Base-by-base conservation (phyloP, 2,329 filamentous ascomycete species). In the Fusarium equiseti region DNA sequence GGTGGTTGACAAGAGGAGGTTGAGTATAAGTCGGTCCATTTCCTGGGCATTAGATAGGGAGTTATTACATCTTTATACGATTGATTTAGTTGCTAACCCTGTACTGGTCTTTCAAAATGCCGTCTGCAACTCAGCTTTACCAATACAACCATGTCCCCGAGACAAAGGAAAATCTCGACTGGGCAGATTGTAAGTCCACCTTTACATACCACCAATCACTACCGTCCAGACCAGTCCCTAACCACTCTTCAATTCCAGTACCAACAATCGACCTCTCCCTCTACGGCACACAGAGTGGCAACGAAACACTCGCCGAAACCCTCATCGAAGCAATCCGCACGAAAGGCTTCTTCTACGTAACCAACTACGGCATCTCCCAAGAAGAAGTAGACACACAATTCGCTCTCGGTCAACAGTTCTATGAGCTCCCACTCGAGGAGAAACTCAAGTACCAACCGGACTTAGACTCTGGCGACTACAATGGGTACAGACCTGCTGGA, bases 361-460 rank as follows among this genome's bases (percentile, higher is more conserved):
- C 85, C 63, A 89, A 91, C 77, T 90, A 87, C 70, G 87, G 85
- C 66, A 85, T 90, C 20, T 80, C 81, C 1, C 88, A 90, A 73
- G 85, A 88, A 43, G 83, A 85, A 29, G 84, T 90, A 1, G 85
- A 90, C 62, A 79, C 79, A 2, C 88, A 90, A 60, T 90, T 90
- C 63, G 85, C 88, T 4, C 81, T 90, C 0, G 88, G 86, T 0
- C 83, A 87, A 42, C 83, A 86, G 22, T 88, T 90, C 71, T 81
- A 80, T 20, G 65, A 77, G 2, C 81, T 90, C 0, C 87, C 88
- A 0, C 77, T 86, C 0, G 85, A 88, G 13, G 88, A 90, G 75
- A 90, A 90, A 75, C 81, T 89, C 59, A 88, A 88, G 71, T 89
- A 86, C 31, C 71, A 76, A 5, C 79, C 81, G 5, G 80, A 87